Evolutionary conservation across 345 rosid species (phyloP).

Genomic region (Psidium guajava): DNA sequence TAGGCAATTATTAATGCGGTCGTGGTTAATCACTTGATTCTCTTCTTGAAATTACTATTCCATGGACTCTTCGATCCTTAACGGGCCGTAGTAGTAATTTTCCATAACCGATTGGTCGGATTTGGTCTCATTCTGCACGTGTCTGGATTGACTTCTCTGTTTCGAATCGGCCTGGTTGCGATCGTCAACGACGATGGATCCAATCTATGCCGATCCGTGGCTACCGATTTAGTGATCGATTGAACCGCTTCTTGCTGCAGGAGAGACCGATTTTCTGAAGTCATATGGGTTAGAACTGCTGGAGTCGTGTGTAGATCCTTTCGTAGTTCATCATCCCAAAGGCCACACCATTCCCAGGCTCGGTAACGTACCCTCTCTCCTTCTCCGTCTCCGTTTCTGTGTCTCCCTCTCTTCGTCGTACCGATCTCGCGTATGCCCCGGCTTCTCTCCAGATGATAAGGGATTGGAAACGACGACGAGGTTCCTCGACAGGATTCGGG

Average conservation of each 20-base stretch:
- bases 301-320: slow-evolving; percentile 36
- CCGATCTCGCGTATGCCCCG: neutral
- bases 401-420: neutral
- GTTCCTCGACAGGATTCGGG: slow-evolving; percentile 41
- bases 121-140: neutral
- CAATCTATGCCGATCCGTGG: neutral
- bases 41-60: neutral
- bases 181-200: neutral
- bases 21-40: neutral
- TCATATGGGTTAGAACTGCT: slow-evolving; percentile 54
- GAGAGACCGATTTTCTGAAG: slow-evolving; percentile 77
- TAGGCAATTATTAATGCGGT: neutral
- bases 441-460: slow-evolving; percentile 45
- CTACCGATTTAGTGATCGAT: neutral
- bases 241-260: slow-evolving; percentile 18
- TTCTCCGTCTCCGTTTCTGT: too few relatives aligned
- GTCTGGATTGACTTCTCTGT: neutral
- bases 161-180: neutral
- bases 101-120: neutral
- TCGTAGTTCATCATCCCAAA: slow-evolving; percentile 70
- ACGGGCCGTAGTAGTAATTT: neutral
- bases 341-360: slow-evolving; percentile 91
- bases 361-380: slow-evolving; percentile 10
- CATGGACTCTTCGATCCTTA: too few relatives aligned
- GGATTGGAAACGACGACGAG: slow-evolving; percentile 24